Evolutionary conservation across 345 rosid genomes (phyloP), one percentile per base, ranked within the genome.

Genomic region (Atalantia buxifolia): DNA sequence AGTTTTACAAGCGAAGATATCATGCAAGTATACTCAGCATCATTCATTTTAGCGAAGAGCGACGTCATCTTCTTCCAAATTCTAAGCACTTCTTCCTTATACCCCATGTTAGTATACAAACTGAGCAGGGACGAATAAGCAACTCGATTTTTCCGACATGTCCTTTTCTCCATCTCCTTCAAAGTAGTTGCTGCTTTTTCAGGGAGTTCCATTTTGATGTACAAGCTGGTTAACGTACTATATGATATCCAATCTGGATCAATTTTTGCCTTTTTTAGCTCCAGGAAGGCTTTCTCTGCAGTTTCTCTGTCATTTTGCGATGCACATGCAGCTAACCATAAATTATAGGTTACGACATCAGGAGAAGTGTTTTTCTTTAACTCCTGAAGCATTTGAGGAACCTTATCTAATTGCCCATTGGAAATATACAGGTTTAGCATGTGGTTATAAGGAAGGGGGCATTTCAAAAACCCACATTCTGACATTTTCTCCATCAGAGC

Each of bases 231-330:
- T 63, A 95, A 69, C 12, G 87, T 83, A 22, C 98, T 92, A 69
- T 82, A 94, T 14, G 95, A 94, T 67, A 91, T 89, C 98, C 99
- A 96, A 68, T 92, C 97, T 0, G 99, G 97, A 66, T 82, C 82
- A 38, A 90, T 57, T 73, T 87, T 89, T 5, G 87, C 84, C 76
- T 87, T 86, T 85, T 89, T 92, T 73, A 87, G 85, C 78, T 87
- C 90, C 72, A 83, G 82, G 76, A 88, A 88, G 80, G 88, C 86
- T 77, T 84, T 85, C n/a, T 89, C 94, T 10, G 93, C 97, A 67
- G 84, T 80, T 70, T 87, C 94, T 2, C 87, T 85, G 48, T 92
- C 89, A 70, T 81, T 85, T 56, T 83, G 85, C 9, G 84, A 78
- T 74, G 89, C 90, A 79, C 93, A 91, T 0, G 84, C 88, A 30